Percentiles rank a stretch among this genome's conserved stretches.
These are phyloP conservation scores for Vickermania spadyakhi DNA, from an alignment of 208 protist species.

Conservation along the genomic window DNA sequence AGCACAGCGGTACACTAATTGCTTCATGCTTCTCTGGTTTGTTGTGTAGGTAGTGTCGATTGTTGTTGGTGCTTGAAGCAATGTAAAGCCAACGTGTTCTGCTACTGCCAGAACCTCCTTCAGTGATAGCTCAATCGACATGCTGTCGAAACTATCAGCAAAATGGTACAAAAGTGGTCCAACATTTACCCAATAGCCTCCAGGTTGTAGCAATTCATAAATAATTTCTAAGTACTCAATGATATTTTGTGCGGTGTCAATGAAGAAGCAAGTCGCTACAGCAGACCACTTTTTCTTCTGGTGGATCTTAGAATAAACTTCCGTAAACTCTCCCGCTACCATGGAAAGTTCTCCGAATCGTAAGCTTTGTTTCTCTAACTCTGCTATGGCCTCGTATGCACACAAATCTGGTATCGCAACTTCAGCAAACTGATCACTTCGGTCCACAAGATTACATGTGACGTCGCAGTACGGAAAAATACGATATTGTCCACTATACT, in stretches of 20 bases:
- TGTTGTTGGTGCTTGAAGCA: conserved; percentile 50
- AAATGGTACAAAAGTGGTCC: conserved; percentile 96
- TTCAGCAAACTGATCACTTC: conserved; percentile 83
- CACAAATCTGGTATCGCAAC: conserved; percentile 90
- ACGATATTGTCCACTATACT: conserved; percentile 62
- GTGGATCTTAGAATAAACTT: conserved; percentile 89
- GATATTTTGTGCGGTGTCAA: conserved; percentile 97
- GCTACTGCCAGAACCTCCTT: conserved; percentile 80
- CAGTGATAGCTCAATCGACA: conserved; percentile 88
- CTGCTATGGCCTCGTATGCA: conserved; percentile 69
- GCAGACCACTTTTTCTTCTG: conserved; percentile 85
- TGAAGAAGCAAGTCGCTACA: conserved; percentile 95
- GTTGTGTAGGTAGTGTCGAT: conserved; percentile 88
- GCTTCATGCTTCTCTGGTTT: conserved; percentile 90
- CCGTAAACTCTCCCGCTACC: conserved; percentile 95
- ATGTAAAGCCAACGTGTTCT: conserved; percentile 68
- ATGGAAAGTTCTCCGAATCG: conserved; percentile 91
- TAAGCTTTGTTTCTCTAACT: conserved; percentile 31
- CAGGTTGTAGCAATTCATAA: conserved; percentile 80
- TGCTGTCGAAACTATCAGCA: conserved; percentile 73
- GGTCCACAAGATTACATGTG: conserved; percentile 84
- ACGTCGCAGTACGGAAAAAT: conserved; percentile 92
- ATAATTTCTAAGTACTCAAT: conserved; percentile 94
- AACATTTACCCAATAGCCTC: conserved; percentile 94
- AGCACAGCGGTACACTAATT: conserved; percentile 82